Conservation (phyloP, 331 rosid species). For the Phaseolus coccineus region DNA sequence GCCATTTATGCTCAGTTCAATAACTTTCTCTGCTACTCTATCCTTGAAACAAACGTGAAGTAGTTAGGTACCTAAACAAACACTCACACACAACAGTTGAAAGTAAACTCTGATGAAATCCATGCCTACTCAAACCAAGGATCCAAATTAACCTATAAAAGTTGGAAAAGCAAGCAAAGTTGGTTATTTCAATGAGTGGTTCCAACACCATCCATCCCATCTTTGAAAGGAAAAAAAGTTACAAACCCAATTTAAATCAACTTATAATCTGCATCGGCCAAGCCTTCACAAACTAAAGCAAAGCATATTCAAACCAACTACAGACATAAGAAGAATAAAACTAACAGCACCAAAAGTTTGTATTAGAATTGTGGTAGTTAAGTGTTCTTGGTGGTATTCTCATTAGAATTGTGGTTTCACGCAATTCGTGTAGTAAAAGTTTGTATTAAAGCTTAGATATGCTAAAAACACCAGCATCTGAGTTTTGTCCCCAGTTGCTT, state of each 20-base stretch:
- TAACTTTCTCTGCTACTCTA: slow-evolving; percentile 26
- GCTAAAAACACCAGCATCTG: not conserved
- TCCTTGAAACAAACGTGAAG: slow-evolving; percentile 44
- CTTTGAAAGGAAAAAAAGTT: not conserved
- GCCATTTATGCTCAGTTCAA: slow-evolving; percentile 56
- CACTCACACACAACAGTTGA: not conserved
- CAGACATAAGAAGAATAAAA: slow-evolving; percentile 39
- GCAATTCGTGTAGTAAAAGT: not conserved
- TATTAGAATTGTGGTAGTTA: no score
- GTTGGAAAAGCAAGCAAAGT: slow-evolving; percentile 38
- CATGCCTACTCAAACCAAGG: slow-evolving; percentile 38
- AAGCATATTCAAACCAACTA: slow-evolving; percentile 17
- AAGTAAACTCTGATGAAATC: slow-evolving; percentile 37
- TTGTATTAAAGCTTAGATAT: not conserved
- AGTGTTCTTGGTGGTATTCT: not conserved
- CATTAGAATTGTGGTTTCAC: not conserved
- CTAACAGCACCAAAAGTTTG: not conserved
- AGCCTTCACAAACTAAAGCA: not conserved
- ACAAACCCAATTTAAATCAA: slow-evolving; percentile 22
- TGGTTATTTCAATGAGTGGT: slow-evolving; percentile 10
- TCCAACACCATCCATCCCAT: slow-evolving; percentile 1
- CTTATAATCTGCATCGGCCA: slow-evolving; percentile 1
- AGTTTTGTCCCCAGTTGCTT: not conserved
- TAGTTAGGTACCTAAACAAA: slow-evolving; percentile 33
- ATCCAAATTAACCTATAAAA: slow-evolving; percentile 41